These are phyloP conservation scores for Candida boleticola DNA, from an alignment of 805 yeast genomes.

Conservation along the genomic window DNA sequence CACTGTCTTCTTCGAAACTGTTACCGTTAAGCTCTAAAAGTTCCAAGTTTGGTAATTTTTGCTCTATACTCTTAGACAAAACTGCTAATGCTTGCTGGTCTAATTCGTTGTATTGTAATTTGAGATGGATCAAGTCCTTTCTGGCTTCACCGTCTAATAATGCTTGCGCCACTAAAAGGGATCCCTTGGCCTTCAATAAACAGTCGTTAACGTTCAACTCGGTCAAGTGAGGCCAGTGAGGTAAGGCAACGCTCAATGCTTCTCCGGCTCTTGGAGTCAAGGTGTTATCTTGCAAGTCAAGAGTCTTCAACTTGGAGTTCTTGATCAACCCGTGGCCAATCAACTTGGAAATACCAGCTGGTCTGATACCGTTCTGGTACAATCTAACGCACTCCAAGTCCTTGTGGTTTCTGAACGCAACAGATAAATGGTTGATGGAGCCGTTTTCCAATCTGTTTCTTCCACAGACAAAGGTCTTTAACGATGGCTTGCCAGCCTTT, in stretches of 20 bases:
- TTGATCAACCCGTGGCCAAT: conserved; percentile 67
- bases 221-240: conserved; percentile 61
- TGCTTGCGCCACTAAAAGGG: conserved; percentile 50
- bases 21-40: conserved; percentile 89
- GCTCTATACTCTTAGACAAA: conserved; percentile 52
- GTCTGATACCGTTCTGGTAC: conserved; percentile 97
- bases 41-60: conserved; percentile 59
- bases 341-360: conserved; percentile 79
- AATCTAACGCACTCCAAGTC: conserved; percentile 71
- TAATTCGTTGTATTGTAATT: conserved; percentile 87
- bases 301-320: conserved; percentile 57
- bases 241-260: conserved; percentile 43
- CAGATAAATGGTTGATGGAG: conserved; percentile 78
- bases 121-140: conserved; percentile 53
- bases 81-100: conserved; percentile 59
- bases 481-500: conserved; percentile 43
- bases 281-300: conserved; percentile 95
- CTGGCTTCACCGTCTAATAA: conserved; percentile 36
- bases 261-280: conserved; percentile 72
- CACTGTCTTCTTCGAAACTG: conserved; percentile 85
- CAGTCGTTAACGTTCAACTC: conserved; percentile 91
- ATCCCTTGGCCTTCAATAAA: conserved; percentile 77
- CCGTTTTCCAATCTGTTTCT: conserved; percentile 97
- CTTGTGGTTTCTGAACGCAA: conserved; percentile 79
- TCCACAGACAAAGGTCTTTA: conserved; percentile 92